Base-by-base conservation (phyloP, 2,329 filamentous ascomycete species). In the Neonectria ditissima region DNA sequence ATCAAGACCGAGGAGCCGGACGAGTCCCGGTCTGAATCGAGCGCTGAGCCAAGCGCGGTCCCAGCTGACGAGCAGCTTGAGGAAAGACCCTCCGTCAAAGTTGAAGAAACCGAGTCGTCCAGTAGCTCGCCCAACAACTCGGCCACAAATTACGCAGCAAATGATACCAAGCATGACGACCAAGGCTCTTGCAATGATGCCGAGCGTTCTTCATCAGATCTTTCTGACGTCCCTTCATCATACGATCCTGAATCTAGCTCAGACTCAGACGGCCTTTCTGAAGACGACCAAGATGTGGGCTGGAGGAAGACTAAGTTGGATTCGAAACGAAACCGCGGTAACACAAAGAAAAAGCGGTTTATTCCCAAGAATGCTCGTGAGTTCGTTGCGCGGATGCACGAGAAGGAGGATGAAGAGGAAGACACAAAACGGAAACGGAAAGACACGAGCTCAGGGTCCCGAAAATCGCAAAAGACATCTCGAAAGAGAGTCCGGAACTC, bases 391-490 rank as follows among this genome's bases (percentile, higher is more conserved):
- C 26, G 26, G n/a, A 39, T 43, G 7, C 26, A 37, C 6, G 30
- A 55, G 5, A 43, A 44, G 13, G 60, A 63, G 10, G 41, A 22
- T 9, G 34, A 16, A 11, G 41, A 37, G 10, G 51, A 51, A 14
- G 51, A 52, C 0, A 52, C 11, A 11, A 67, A 69, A 16, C 44
- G 66, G 4, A 68, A 61, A 32, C 22, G 10, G 43, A 32, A 0
- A 43, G 50, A 4, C 8, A n/a, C 2, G 8, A n/a, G n/a, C n/a
- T n/a, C 22, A 9, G 14, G 24, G 14, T 4, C 44, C 8, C 44
- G 44, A 9, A 47, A 47, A 10, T 7, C 14, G 20, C 11, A 1
- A 20, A 37, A 22, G 16, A 1, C 2, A 0, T 52, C 1, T 10
- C 51, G 20, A 14, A 60, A 51, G 4, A 66, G 57, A 22, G 9